Base-by-base conservation (phyloP, 371 early-diverging fungal genomes). In the Mortierella sp. region DNA sequence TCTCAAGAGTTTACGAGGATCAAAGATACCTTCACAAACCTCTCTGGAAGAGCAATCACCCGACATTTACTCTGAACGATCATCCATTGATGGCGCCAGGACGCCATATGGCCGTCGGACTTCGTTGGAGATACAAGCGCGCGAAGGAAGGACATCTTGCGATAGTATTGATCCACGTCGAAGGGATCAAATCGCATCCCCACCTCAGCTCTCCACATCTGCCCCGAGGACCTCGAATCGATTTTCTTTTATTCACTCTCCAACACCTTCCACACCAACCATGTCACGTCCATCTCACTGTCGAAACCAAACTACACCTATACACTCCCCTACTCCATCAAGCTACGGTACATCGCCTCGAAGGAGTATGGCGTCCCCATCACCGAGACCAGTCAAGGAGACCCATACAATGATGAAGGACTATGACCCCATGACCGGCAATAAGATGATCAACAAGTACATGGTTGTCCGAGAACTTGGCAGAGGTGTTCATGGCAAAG, bases 401-500 rank as follows among this genome's bases (percentile, higher is more conserved):
- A 96, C 96, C 1, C 78, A 85, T 55, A 91, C 86, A 61, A 90
- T 97, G 76, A 87, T 88, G 56, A 91, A 93, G 64, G 92, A 93
- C 61, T 91, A 93, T 79, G 96, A 96, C 66, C 89, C 92, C 31
- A 84, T 84, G 43, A 95, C 96, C 0, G 97, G 97, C 34, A 91
- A 92, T 82, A 98, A 98, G 75, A 89, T 92, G 85, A 93, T 98
- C 74, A 98, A 98, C 85, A 87, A 96, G 62, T 98, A 97, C 85
- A 91, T 96, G 89, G 89, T 98, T 17, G 80, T 97, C 13, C 86
- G 84, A 66, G 96, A 97, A 81, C 86, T 98, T n/a, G 99, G 99
- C 19, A 87, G 97, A 61, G 99, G 99, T 23, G 94, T 93, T 12
- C 97, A 98, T 72, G 99, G 98, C 35, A 97, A 97, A 85, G 99